Conservation (phyloP, 169 alveolate genomes). For the Cryptosporidium viatorum region DNA sequence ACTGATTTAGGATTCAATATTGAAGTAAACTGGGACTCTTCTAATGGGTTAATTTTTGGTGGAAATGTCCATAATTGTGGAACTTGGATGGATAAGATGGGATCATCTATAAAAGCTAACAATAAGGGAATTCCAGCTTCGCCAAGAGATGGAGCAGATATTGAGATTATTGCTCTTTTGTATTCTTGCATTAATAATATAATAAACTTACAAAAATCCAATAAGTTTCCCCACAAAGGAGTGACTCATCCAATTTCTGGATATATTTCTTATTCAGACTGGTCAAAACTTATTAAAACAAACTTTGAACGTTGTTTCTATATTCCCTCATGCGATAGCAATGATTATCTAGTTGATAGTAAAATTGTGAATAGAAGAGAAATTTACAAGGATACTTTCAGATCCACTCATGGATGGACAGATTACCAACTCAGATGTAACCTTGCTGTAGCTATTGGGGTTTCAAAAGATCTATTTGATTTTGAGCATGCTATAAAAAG, state of each 20-base stretch:
- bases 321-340: constrained; percentile 82
- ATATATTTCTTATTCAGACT: constrained; percentile 80
- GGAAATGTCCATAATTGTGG: constrained; percentile 94
- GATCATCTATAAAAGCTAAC: constrained; percentile 85
- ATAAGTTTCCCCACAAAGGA: constrained; percentile 80
- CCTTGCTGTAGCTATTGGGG: constrained; percentile 89
- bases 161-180: constrained; percentile 90
- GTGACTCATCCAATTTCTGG: constrained; percentile 80
- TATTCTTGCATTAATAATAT: constrained; percentile 86
- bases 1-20: constrained; percentile 93
- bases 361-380: constrained; percentile 82
- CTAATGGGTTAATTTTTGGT: constrained; percentile 85
- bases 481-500: constrained; percentile 83
- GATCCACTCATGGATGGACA: constrained; percentile 81
- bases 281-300: constrained; percentile 84
- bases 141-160: constrained; percentile 96
- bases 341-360: constrained; percentile 52
- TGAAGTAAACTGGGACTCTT: constrained; percentile 83
- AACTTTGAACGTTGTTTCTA: constrained; percentile 88
- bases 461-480: constrained; percentile 91
- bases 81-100: constrained; percentile 98
- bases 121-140: constrained; percentile 86
- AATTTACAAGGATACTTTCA: constrained; percentile 85
- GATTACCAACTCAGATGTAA: constrained; percentile 91
- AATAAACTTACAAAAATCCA: constrained; percentile 77